phyloP scores from a whole-genome alignment of 495 filamentous ascomycete genomes.

The Aspergillus nidulans region DNA sequence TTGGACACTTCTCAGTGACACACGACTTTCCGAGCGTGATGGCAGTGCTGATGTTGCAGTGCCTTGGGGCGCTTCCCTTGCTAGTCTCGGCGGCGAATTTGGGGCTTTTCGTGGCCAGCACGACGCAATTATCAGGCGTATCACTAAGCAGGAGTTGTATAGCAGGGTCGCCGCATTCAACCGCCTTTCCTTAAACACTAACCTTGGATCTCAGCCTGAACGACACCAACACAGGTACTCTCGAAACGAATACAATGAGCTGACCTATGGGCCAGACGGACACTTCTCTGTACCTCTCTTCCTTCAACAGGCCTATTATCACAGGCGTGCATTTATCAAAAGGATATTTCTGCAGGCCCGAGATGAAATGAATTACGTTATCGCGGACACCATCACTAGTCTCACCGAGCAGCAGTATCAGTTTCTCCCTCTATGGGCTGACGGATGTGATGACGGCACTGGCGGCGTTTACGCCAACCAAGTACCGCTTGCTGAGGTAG shows the following conservation, averaged over 20 bases:
- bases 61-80: background rate
- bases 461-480: slow-evolving; percentile 48
- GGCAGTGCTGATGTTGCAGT: background rate
- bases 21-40: background rate
- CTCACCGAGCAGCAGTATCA: slow-evolving; percentile 47
- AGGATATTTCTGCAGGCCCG: slow-evolving; percentile 18
- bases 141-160: background rate
- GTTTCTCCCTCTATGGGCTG: slow-evolving; percentile 53
- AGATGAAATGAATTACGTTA: slow-evolving; percentile 8
- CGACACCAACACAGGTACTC: background rate
- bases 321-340: slow-evolving; percentile 14
- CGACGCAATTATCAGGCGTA: background rate
- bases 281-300: slow-evolving; percentile 7
- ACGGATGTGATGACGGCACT: slow-evolving; percentile 50
- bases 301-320: slow-evolving; percentile 8
- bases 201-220: too few relatives aligned
- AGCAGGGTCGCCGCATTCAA: background rate
- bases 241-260: too few relatives aligned
- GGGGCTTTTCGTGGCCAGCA: slow-evolving; percentile 4
- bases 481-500: slow-evolving; percentile 34
- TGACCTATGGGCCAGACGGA: background rate
- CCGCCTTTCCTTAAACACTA: background rate
- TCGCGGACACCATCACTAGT: slow-evolving; percentile 43
- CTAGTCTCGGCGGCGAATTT: slow-evolving; percentile 3
- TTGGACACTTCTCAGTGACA: slow-evolving; percentile 23